Evolutionary conservation across 495 filamentous ascomycete species (phyloP).

Genomic region (Chaetomium cochliodes): DNA sequence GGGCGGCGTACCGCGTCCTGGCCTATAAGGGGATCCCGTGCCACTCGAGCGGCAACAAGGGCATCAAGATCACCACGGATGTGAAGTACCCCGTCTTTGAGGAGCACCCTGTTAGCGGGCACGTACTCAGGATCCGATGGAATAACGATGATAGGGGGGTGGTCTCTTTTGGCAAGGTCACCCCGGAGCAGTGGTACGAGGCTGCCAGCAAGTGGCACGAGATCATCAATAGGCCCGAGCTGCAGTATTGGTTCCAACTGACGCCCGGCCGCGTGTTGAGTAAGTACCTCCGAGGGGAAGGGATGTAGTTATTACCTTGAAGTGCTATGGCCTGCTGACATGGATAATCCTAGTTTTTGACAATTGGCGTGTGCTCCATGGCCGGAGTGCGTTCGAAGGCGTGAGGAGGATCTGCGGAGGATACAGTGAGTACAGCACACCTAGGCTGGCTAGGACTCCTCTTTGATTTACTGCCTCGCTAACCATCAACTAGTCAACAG

Average conservation of each 20-base stretch:
- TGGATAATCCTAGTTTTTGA: constrained; percentile 67
- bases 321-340: neutral
- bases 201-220: constrained; percentile 67
- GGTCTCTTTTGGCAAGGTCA: constrained; percentile 44
- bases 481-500: constrained; percentile 60
- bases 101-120: constrained; percentile 44
- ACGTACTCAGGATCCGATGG: constrained; percentile 70
- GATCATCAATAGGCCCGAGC: constrained; percentile 53
- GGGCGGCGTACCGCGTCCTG: constrained; percentile 53
- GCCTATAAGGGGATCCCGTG: constrained; percentile 54
- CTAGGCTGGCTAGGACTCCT: neutral
- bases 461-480: constrained; percentile 18
- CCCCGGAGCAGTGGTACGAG: constrained; percentile 64
- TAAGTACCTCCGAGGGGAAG: constrained; percentile 41
- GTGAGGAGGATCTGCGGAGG: constrained; percentile 84
- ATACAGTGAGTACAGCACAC: constrained; percentile 62
- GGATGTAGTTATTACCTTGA: neutral
- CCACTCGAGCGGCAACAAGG: constrained; percentile 84
- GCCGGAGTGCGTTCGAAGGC: constrained; percentile 74
- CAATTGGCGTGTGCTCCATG: constrained; percentile 93
- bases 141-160: constrained; percentile 84
- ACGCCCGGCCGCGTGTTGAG: constrained; percentile 73
- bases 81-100: constrained; percentile 66
- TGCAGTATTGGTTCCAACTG: constrained; percentile 73
- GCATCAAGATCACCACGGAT: constrained; percentile 71